Base-by-base conservation (phyloP, 108 stramenopile genomes). In the Fistulifera solaris region DNA sequence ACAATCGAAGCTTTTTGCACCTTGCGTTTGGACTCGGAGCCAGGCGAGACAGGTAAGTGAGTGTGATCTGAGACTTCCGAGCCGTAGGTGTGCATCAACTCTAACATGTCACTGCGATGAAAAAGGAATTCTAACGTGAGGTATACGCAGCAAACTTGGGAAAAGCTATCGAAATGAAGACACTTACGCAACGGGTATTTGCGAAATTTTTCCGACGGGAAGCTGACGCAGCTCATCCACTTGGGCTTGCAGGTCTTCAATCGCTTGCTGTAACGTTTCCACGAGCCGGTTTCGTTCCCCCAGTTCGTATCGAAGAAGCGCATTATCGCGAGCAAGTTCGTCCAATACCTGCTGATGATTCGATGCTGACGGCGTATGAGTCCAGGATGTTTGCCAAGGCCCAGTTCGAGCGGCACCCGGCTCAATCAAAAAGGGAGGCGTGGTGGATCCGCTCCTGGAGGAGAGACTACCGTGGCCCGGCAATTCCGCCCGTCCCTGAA, bases 271-370 rank as follows among this genome's bases (percentile, higher is more conserved):
- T 4, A 67, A 57, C 12, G 66, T 46, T 16, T 71, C 48, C 12
- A 70, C 55, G 7, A 71, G 45, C 4, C 49, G 23, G 46, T 59
- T 65, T 38, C 46, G 61, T 25, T 62, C 73, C 8, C 21, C 35
- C 12, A 73, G 45, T 42, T 59, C 62, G 10, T 72, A 66, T n/a
- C 83, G 75, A 17, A 92, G 77, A 61, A 80, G 83, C 48, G 78
- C 71, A 62, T 94, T 90, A 10, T 68, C 54, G 22, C 40, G 54
- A 1, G 55, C 18, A 12, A 68, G 40, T 12, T 50, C 25, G 4
- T 68, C 54, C 15, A 56, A 6, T 35, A 35, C 8, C 8, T 35
- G 31, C 31, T 35, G 31, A 6, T 35, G 31, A 35, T 35, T 35
- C 8, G 31, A 35, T 35, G 6, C 31, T 35, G 31, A 35, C 31